Evolutionary conservation across 2,329 filamentous ascomycete genomes (phyloP), one percentile per base, ranked within the genome.

Genomic region (Curvularia verruculosa): DNA sequence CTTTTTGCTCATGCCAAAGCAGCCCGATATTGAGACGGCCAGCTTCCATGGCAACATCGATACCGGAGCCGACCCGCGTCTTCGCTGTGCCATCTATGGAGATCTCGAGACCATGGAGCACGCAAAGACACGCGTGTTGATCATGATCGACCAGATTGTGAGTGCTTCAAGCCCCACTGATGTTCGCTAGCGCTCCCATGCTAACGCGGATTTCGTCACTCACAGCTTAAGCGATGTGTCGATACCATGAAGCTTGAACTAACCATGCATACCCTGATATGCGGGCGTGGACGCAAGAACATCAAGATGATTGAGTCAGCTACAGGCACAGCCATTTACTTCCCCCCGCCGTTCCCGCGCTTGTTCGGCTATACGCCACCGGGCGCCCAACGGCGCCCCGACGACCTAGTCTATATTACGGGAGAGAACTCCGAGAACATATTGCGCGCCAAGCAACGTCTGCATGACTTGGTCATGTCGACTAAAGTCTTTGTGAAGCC

Each of bases 281-380:
- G 93, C 75, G 95, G 95, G 47, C 90, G 95, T 47, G 94, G 93
- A 67, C 87, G 95, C 67, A 96, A 96, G 82, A 97, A 97, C 76
- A 96, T 99, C 81, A 98, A 98, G 81, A 82, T 95, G 69, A 97
- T 99, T 71, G 95, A 99, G 78, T 96, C 95, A 13, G 87, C 90
- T 26, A 98, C 95, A 13, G 92, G 93, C 69, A 98, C 95, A 8
- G 94, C 95, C 63, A 98, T 99, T 69, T 99, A 99, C 80, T 98
- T 99, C 73, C 95, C 95, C 26, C 92, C 93, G 7, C 90, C 94
- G 0, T 98, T 98, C 74, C 93, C 94, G 13, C 88, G 89, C 57
- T 88, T 97, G 63, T 97, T 95, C 73, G 90, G 91, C 58, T 99
- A 96, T 76, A 91, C 88, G 51, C 93, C 94, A 1, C 87, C 87